Evolutionary conservation across 305 asterid species (phyloP).

Genomic region (Withania somnifera): DNA sequence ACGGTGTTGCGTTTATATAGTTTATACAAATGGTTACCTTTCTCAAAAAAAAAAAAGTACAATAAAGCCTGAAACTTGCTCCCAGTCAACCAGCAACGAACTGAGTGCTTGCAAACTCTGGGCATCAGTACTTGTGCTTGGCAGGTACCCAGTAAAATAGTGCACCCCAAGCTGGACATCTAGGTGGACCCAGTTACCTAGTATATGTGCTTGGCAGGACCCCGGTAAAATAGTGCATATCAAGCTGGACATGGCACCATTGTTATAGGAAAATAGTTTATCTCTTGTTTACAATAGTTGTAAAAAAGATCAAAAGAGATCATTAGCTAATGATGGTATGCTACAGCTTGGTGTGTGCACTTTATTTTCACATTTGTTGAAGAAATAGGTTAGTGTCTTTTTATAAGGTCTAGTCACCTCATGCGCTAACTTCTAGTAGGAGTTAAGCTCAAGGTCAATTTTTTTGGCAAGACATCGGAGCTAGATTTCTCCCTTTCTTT

Average conservation of each 20-base stretch:
- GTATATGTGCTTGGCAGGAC: background rate
- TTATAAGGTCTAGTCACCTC: background rate
- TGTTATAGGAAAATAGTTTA: background rate
- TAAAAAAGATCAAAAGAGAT: background rate
- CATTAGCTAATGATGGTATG: background rate
- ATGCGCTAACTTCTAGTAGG: background rate
- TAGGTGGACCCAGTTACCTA: background rate
- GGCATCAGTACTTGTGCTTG: background rate
- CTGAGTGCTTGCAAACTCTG: background rate
- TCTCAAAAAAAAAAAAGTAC: background rate
- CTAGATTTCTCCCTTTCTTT: background rate
- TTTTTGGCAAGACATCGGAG: background rate
- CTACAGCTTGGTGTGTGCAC: background rate
- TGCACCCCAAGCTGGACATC: background rate
- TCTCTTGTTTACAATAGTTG: background rate
- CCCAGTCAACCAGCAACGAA: background rate
- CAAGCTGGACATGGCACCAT: background rate
- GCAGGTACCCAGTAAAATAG: background rate
- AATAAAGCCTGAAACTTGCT: background rate
- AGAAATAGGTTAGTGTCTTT: background rate
- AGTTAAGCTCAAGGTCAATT: background rate
- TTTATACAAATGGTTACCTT: too few species aligned
- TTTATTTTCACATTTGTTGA: background rate
- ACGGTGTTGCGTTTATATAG: too few species aligned
- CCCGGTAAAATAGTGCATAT: background rate